Evolutionary conservation across 768 basidiomycete species (phyloP), one percentile per base, ranked within the genome.

Genomic region (Lentinus brumalis): DNA sequence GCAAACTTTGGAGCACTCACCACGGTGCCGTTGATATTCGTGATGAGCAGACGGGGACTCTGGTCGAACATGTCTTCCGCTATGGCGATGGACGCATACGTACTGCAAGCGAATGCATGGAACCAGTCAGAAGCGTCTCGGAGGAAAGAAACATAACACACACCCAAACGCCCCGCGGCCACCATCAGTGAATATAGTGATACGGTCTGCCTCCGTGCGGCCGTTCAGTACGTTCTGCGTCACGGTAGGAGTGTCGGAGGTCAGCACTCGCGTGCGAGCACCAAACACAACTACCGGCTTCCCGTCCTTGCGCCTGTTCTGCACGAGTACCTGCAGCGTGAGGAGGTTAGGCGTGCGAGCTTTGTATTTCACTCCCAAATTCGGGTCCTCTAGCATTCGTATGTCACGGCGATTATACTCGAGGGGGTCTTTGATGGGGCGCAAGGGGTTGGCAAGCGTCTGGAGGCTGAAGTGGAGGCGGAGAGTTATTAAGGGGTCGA

Each of bases 271-370:
- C 35, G 52, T 45, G 29, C 53, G 52, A 4, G 59, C 47, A 21
- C 35, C 59, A 10, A 47, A 59, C 44, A 59, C 16, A 12, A 53
- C 30, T 16, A 60, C 40, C 21, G 59, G 52, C 1, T 14, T 15
- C 29, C 40, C 41, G 1, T 60, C 59, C 46, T 54, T 60, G 39
- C 59, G 59, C n/a, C 59, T 52, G 30, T 60, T 60, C 39, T 60
- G 59, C 46, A 60, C 58, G 29, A 59, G 46, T 4, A 59, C 59
- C n/a, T 16, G 8, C 21, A 54, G 38, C 12, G 41, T 44, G 18
- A 59, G 32, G 5, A 59, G 57, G 32, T 18, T 59, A 8, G 42
- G 50, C 14, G 50, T 31, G 15, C 39, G 15, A 8, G 57, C 57
- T 21, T 59, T 59, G 57, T 53, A 32, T 26, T 26, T 26, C 21